Conservation (phyloP, 257 asterid species). For the Plectranthus barbatus region DNA sequence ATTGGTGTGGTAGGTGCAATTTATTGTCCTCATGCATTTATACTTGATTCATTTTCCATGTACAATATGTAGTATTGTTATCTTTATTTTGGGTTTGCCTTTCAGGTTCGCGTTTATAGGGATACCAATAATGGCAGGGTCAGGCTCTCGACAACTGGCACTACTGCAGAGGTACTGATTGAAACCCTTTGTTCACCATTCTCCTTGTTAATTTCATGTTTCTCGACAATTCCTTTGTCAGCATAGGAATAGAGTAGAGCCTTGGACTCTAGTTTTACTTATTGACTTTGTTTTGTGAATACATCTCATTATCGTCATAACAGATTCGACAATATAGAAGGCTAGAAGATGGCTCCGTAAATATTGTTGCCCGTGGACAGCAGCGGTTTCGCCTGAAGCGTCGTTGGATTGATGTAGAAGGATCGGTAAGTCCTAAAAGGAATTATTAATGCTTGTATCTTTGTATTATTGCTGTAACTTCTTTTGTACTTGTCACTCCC, state of each 20-base stretch:
- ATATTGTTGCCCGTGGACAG: constrained; percentile 84
- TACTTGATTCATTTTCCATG: background rate
- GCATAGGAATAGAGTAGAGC: background rate
- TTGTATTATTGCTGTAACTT: constrained; percentile 8
- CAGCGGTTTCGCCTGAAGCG: constrained; percentile 91
- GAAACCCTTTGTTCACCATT: background rate
- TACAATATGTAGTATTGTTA: constrained; percentile 5
- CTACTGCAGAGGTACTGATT: constrained; percentile 83
- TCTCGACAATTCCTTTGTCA: background rate
- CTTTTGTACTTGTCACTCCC: constrained; percentile 6
- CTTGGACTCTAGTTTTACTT: constrained; percentile 2
- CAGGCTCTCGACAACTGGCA: constrained; percentile 63
- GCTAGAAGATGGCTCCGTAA: constrained; percentile 91
- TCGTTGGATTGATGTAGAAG: constrained; percentile 72
- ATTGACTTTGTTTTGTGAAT: background rate
- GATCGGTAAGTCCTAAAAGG: constrained; percentile 53
- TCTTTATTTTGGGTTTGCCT: constrained; percentile 14
- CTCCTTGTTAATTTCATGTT: no score
- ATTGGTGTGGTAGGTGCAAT: constrained; percentile 78
- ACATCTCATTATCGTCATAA: constrained; percentile 9
- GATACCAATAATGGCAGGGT: constrained; percentile 43
- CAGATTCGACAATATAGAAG: constrained; percentile 88
- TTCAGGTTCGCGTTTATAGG: constrained; percentile 67
- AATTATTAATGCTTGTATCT: constrained; percentile 5
- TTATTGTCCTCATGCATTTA: background rate